Evolutionary conservation across 495 filamentous ascomycete species (phyloP).

Genomic region (Hyaloscypha bicolor): DNA sequence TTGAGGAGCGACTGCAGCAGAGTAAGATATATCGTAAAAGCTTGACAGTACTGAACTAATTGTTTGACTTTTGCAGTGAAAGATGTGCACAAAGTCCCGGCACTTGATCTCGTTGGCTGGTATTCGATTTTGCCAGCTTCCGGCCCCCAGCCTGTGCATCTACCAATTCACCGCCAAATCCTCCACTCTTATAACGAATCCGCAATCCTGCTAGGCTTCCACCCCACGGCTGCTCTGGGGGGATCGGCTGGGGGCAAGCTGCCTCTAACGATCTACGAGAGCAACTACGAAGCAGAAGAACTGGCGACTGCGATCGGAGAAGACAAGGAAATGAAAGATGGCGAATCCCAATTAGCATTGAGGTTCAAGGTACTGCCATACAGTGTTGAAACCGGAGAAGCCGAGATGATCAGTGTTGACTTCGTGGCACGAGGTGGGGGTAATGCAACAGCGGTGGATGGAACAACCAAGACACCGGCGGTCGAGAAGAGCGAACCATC

Average conservation of each 20-base stretch:
- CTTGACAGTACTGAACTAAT: not conserved
- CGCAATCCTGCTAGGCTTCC: constrained; percentile 79
- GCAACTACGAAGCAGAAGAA: constrained; percentile 68
- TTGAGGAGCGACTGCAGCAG: constrained; percentile 76
- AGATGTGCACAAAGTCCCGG: constrained; percentile 81
- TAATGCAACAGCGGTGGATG: constrained; percentile 68
- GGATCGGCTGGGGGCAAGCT: constrained; percentile 69
- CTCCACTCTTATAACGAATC: constrained; percentile 79
- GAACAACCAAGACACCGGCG: constrained; percentile 35
- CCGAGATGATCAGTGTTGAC: constrained; percentile 96
- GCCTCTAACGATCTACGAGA: constrained; percentile 89
- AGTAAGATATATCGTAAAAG: constrained; percentile 53
- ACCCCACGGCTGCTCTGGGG: constrained; percentile 49
- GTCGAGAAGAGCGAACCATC: constrained; percentile 24
- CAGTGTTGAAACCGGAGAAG: constrained; percentile 87
- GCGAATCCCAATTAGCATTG: constrained; percentile 58
- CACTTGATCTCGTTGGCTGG: constrained; percentile 91
- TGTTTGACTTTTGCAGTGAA: constrained; percentile 58
- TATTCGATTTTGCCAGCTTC: constrained; percentile 79
- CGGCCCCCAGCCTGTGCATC: constrained; percentile 66
- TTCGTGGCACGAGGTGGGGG: constrained; percentile 82
- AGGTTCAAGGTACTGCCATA: constrained; percentile 85
- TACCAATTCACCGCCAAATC: constrained; percentile 78
- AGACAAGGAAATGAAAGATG: constrained; percentile 76
- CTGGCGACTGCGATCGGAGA: constrained; percentile 49